phyloP scores from a whole-genome alignment of 805 yeast genomes.

The Candida cerambycidarum region DNA sequence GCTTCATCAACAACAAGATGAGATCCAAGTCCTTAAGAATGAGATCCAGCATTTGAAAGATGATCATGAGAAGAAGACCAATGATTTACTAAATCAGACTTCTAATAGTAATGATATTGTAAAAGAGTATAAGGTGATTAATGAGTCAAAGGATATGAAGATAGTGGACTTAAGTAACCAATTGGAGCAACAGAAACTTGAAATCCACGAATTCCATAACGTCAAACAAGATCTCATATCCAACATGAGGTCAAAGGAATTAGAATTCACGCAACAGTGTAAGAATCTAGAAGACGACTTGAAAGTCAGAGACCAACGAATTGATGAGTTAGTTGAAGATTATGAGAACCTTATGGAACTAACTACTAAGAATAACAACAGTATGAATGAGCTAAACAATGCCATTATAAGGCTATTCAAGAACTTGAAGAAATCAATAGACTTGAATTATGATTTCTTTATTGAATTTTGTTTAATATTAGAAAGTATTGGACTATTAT shows the following conservation, averaged over 20 bases:
- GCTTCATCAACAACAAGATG: not conserved
- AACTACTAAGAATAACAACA: slow-evolving; percentile 26
- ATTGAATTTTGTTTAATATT: slow-evolving; percentile 54
- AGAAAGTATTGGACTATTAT: slow-evolving; percentile 75
- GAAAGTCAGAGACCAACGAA: slow-evolving; percentile 38
- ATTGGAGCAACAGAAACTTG: slow-evolving; percentile 11
- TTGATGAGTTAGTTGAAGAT: slow-evolving; percentile 48
- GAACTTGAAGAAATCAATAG: slow-evolving; percentile 17
- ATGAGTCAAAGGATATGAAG: slow-evolving; percentile 11
- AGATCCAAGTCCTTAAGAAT: slow-evolving; percentile 9
- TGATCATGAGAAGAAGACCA: not conserved
- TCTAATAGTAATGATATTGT: not conserved
- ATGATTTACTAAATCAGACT: slow-evolving; percentile 6
- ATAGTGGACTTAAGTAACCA: slow-evolving; percentile 9
- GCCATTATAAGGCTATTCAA: slow-evolving; percentile 18
- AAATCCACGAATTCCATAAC: slow-evolving; percentile 22
- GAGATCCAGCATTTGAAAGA: slow-evolving; percentile 12
- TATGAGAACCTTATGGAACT: slow-evolving; percentile 45
- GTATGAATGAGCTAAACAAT: slow-evolving; percentile 25
- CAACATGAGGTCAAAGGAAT: slow-evolving; percentile 65
- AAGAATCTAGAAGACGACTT: slow-evolving; percentile 50
- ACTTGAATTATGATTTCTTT: slow-evolving; percentile 29
- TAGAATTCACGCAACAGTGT: slow-evolving; percentile 56
- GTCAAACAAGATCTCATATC: slow-evolving; percentile 66
- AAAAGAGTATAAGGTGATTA: slow-evolving; percentile 10